Evolutionary conservation across 805 yeast species (phyloP), one percentile per base, ranked within the genome.

Genomic region (Starmera quercuum): DNA sequence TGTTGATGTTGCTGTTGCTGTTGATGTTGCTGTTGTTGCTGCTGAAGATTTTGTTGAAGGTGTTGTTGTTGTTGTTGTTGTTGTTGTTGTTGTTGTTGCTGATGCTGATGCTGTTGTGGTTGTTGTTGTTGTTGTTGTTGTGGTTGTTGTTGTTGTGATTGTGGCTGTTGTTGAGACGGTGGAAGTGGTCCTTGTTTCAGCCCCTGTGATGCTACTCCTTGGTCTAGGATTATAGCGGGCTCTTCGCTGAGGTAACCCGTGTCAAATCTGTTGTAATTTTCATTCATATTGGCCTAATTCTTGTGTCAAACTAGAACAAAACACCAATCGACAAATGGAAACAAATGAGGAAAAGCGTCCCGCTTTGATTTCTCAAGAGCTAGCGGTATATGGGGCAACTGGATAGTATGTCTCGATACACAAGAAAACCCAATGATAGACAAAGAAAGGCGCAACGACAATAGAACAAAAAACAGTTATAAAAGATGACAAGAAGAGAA

Each of bases 211-310:
- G 34, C 31, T n/a, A 23, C 26, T 14, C 20, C 6, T 26, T 44
- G 47, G 27, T 36, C 45, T 20, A 46, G 40, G 12, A 41, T 37
- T 29, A 45, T 40, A 3, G 45, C 44, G 14, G 44, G 46, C 26
- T 48, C 51, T 27, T 42, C 44, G 26, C 36, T 35, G 15, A 46
- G 37, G 25, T 46, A 45, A 19, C 32, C 35, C 35, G 40, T 27
- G 35, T 40, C 27, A 39, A 46, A 33, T 45, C 51, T 46, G 42
- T 34, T 17, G 26, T 31, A 34, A 4, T 24, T 18, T 10, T 29
- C 33, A 19, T 31, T 31, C 30, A 31, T 28, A n/a, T n/a, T n/a
- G n/a, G n/a, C n/a, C n/a, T n/a, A n/a, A n/a, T n/a, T n/a, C n/a
- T n/a, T n/a, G n/a, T n/a, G n/a, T n/a, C n/a, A n/a, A n/a, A n/a